These are phyloP conservation scores for Hypholoma sublateritium DNA, from an alignment of 768 basidiomycete species.

Conservation along the genomic window DNA sequence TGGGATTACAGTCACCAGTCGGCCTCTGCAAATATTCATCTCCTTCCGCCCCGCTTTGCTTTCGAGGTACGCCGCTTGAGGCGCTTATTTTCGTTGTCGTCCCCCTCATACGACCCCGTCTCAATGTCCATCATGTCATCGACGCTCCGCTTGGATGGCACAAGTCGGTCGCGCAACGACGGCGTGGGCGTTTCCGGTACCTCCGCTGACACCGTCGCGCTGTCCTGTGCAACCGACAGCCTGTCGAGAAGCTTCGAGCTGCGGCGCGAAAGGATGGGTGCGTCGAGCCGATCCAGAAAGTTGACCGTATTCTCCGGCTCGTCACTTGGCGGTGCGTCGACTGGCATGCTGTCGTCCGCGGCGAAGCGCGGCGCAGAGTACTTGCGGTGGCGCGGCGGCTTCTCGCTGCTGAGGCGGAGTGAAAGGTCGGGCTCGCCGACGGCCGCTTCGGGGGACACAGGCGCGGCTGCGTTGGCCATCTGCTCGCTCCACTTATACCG, in stretches of 20 bases:
- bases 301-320: not conserved
- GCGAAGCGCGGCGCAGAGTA: not conserved
- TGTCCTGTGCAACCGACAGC: conserved; percentile 25
- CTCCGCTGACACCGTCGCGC: conserved; percentile 9
- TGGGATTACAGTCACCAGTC: not conserved
- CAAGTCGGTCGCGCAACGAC: conserved; percentile 38
- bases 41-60: conserved; percentile 23
- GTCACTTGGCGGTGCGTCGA: not conserved
- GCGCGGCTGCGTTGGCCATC: not conserved
- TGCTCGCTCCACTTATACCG: not conserved
- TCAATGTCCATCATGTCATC: conserved; percentile 28
- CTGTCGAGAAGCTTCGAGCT: conserved; percentile 29
- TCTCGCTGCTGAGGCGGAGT: conserved; percentile 15
- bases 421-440: conserved; percentile 8
- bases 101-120: conserved; percentile 21
- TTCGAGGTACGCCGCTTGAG: conserved; percentile 27
- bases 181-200: conserved; percentile 12
- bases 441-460: not conserved
- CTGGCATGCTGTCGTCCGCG: not conserved
- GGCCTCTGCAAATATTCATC: not conserved
- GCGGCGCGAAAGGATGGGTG: conserved; percentile 1
- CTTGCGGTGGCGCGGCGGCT: conserved; percentile 16
- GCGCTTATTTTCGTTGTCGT: conserved; percentile 29
- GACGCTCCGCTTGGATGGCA: conserved; percentile 40
- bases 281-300: conserved; percentile 16